Evolutionary conservation across 2,329 filamentous ascomycete genomes (phyloP), one percentile per base, ranked within the genome.

Genomic region (Xylaria sp.): DNA sequence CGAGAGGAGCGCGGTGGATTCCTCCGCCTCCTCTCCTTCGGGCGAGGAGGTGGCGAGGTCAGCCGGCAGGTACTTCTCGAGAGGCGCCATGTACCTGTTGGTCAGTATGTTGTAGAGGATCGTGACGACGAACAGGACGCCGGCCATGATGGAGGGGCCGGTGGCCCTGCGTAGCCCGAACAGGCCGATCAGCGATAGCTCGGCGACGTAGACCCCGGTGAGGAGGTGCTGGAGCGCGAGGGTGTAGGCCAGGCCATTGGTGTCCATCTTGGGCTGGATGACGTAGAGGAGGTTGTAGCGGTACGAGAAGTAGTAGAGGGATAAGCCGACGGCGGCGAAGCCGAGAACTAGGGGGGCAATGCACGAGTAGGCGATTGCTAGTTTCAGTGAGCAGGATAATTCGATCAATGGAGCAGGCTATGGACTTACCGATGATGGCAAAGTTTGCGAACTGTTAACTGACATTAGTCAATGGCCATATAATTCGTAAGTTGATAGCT

Each of bases 261-360:
- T 91, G 67, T 92, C 88, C 62, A 91, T 85, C 61, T 82, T 76
- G 22, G 85, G 78, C 62, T 89, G 84, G 39, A 83, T 84, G 19
- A 90, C 88, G 68, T 87, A 92, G 20, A 92, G 76, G 49, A 92
- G 71, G 71, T 91, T 90, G 76, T 92, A 91, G 22, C 86, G 81
- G 73, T 89, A 91, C 44, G 87, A 87, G 58, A 88, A 77, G 71
- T 91, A 92, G 74, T 91, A 89, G 18, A 91, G 73, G 22, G 76
- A 81, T 21, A 92, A 76, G 13, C 87, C 88, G 46, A 87, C 77
- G 4, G 85, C 82, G 1, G 87, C 87, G 62, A 91, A 91, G 2
- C 83, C 85, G 48, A 91, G 76, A 29, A 92, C 85, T 4, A 92
- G 74, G 1, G 89, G 89, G 6, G 88, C 86, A 62, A 92, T 90